Evolutionary conservation across 495 filamentous ascomycete species (phyloP).

Genomic region (Apiosordaria backusii): DNA sequence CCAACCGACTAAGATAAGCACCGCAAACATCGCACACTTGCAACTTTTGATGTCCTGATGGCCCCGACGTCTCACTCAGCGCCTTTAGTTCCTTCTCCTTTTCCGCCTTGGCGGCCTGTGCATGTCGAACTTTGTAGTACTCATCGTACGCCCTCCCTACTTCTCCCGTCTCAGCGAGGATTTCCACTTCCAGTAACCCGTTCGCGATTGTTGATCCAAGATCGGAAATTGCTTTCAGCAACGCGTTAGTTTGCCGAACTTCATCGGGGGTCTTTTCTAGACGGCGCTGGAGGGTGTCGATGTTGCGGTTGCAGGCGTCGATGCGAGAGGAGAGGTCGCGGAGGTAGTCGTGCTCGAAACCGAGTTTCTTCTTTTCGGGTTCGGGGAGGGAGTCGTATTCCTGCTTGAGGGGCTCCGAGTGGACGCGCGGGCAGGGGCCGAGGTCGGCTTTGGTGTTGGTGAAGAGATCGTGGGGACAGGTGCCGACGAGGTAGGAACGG

Average conservation of each 20-base stretch:
- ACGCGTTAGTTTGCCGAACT: slow-evolving; percentile 89
- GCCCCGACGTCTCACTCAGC: slow-evolving; percentile 86
- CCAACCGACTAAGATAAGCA: slow-evolving; percentile 83
- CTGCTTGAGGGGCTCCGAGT: slow-evolving; percentile 79
- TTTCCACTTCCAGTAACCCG: slow-evolving; percentile 78
- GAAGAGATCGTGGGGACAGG: slow-evolving; percentile 98
- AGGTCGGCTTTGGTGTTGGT: slow-evolving; percentile 99
- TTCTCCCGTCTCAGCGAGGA: slow-evolving; percentile 76
- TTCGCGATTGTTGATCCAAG: slow-evolving; percentile 73
- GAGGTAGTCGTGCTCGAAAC: slow-evolving; percentile 95
- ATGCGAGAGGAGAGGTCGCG: slow-evolving; percentile 93
- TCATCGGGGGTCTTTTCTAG: slow-evolving; percentile 98
- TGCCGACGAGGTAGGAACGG: slow-evolving; percentile 89
- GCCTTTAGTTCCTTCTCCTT: slow-evolving; percentile 87
- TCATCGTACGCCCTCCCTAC: slow-evolving; percentile 81
- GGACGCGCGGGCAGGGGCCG: slow-evolving; percentile 84
- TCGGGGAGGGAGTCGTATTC: slow-evolving; percentile 73
- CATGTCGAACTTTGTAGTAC: slow-evolving; percentile 74
- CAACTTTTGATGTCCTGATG: slow-evolving; percentile 92
- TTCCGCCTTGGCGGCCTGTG: slow-evolving; percentile 77
- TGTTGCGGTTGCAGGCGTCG: slow-evolving; percentile 91
- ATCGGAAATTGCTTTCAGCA: slow-evolving; percentile 87
- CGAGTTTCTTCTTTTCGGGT: slow-evolving; percentile 70
- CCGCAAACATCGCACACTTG: slow-evolving; percentile 97
- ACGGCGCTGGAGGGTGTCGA: slow-evolving; percentile 82